Conservation (phyloP, 306 rosid species). For the Casuarina equisetifolia region DNA sequence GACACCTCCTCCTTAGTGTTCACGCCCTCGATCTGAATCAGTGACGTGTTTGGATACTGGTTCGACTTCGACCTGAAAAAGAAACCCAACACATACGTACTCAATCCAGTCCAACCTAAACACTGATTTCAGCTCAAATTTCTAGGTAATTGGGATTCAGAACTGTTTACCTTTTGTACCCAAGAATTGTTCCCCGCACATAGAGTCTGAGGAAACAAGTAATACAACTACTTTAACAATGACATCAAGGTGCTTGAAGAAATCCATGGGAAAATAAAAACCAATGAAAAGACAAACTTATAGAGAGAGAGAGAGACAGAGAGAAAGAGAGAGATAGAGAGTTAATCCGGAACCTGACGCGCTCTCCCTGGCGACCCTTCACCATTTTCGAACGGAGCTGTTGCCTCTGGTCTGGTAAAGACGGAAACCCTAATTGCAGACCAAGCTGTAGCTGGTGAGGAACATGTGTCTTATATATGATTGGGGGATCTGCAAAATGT, state of each 20-base stretch:
- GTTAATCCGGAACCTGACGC: constrained; percentile 56
- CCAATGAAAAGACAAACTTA: background rate
- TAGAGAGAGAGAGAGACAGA: no score
- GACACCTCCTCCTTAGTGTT: constrained; percentile 88
- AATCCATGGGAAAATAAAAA: background rate
- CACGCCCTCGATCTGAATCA: constrained; percentile 91
- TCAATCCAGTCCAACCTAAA: background rate
- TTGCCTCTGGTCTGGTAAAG: background rate
- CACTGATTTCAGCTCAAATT: background rate
- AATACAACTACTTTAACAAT: background rate
- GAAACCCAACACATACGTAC: constrained; percentile 2
- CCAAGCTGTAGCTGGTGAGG: background rate
- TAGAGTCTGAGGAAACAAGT: constrained; percentile 52
- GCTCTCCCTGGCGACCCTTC: constrained; percentile 89
- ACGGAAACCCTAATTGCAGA: constrained; percentile 27
- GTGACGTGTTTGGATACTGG: constrained; percentile 84
- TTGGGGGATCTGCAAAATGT: background rate
- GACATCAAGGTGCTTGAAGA: background rate
- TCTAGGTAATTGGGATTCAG: background rate
- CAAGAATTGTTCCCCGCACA: constrained; percentile 79
- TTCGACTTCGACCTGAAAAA: constrained; percentile 78
- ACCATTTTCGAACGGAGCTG: constrained; percentile 51
- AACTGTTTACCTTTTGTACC: constrained; percentile 76
- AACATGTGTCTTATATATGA: background rate
- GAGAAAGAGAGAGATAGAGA: background rate